Base-by-base conservation (phyloP, 192 early-diverging fungal genomes). In the Backusella liffmaniae region DNA sequence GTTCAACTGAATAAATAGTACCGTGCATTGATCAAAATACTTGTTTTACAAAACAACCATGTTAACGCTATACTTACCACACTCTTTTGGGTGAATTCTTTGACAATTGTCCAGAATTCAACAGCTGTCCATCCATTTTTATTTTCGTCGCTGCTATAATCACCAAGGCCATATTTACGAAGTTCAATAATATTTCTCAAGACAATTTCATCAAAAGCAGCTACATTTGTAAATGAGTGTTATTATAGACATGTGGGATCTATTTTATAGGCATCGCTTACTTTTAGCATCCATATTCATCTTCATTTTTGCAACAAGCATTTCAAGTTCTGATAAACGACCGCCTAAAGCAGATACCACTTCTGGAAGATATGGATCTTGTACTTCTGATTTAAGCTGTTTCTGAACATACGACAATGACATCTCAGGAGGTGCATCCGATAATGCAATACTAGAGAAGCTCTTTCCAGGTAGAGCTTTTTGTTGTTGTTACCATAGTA, bases 101-200 rank as follows among this genome's bases (percentile, higher is more conserved):
- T 89, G 67, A 97, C 84, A 37, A 98, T 80, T 51, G 90, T 85
- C 95, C 96, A 98, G 82, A 98, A 97, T 83, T 99, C 97, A 59
- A 94, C 88, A 0, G 92, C 84, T 36, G 88, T 90, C 97, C 98
- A 99, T 15, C 85, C 71, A 26, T 80, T 51, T 7, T 66, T 42
- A 2, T 75, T 82, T 49, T 84, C 81, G 46, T 84, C 83, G 35
- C 78, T 77, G 1, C 62, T 67, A 39, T 90, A 87, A 72, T 95
- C 91, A 65, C 89, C 89, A 73, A 97, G 92, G 0, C 94, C 96
- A 59, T 90, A 85, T 82, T 97, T 98, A 67, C 94, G 92, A 68
- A 98, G 86, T 80, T 98, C 96, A 41, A 94, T 86, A 59, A 96
- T 88, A 5, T 94, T 85, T 62, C 92, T 88, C 21, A 83, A 72